Conservation (phyloP, 129 eudicot species). For the Rutidosis leptorrhynchoides region DNA sequence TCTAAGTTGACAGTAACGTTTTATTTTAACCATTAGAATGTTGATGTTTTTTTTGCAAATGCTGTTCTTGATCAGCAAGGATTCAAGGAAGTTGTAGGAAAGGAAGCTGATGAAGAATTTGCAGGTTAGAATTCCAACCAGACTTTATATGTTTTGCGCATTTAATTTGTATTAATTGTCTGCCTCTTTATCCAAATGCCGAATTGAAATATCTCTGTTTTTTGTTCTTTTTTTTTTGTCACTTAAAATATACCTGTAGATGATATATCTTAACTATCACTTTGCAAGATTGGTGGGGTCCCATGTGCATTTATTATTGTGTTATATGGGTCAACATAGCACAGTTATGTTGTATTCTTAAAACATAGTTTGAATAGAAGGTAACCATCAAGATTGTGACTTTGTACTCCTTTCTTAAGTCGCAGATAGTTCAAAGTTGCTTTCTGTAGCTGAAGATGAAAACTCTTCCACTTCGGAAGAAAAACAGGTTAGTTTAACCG, state of each 20-base stretch:
- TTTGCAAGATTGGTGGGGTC: background rate
- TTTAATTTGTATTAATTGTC: background rate
- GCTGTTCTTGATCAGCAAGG: constrained; percentile 29
- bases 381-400: constrained; percentile 3
- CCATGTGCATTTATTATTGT: background rate
- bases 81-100: constrained; percentile 20
- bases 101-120: constrained; percentile 22
- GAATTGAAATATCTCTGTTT: no score
- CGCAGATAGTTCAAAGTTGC: constrained; percentile 26
- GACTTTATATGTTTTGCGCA: background rate
- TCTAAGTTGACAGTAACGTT: background rate
- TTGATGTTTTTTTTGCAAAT: constrained; percentile 17
- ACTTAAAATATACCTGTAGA: background rate
- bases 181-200: background rate
- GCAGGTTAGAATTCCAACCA: constrained; percentile 25
- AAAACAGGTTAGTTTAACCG: constrained; percentile 36
- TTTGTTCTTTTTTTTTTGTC: no score
- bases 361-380: background rate
- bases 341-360: background rate
- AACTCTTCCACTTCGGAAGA: constrained; percentile 18
- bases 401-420: background rate
- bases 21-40: constrained; percentile 29
- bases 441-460: constrained; percentile 20
- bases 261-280: background rate
- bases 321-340: background rate